phyloP scores from a whole-genome alignment of 768 basidiomycete species.

The Pleurotus platypus region DNA sequence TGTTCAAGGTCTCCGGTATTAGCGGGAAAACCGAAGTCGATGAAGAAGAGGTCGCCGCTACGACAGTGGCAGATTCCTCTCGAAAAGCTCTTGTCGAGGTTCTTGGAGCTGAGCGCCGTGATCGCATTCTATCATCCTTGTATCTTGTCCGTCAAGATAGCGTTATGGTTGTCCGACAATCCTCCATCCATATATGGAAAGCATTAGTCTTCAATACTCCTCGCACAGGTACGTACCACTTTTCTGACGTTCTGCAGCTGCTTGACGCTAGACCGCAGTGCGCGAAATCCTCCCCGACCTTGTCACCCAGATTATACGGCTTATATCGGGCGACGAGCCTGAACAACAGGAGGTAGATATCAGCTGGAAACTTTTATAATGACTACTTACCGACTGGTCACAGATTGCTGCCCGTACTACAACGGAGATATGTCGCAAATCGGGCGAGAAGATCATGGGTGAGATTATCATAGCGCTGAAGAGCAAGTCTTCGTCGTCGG shows the following conservation, averaged over 20 bases:
- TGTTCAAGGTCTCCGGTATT: slow-evolving; percentile 97
- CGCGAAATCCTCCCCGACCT: slow-evolving; percentile 90
- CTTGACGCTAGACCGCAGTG: slow-evolving; percentile 35
- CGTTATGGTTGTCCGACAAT: slow-evolving; percentile 83
- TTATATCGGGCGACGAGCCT: slow-evolving; percentile 74
- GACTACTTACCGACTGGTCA: no score
- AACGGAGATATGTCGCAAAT: slow-evolving; percentile 89
- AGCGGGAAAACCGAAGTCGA: slow-evolving; percentile 78
- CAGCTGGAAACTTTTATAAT: no score
- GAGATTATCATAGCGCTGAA: slow-evolving; percentile 83
- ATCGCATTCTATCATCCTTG: slow-evolving; percentile 85
- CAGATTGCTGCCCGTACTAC: slow-evolving; percentile 89
- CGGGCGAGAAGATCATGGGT: slow-evolving; percentile 85
- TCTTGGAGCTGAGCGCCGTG: slow-evolving; percentile 83
- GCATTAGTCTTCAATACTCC: slow-evolving; percentile 95
- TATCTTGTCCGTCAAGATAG: slow-evolving; percentile 94
- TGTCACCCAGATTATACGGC: slow-evolving; percentile 67
- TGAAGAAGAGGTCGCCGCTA: slow-evolving; percentile 65
- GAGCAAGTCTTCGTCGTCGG: slow-evolving; percentile 54
- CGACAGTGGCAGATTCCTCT: slow-evolving; percentile 69
- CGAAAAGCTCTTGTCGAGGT: slow-evolving; percentile 84
- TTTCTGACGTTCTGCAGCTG: background rate
- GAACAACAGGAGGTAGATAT: slow-evolving; percentile 87
- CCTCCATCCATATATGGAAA: slow-evolving; percentile 97
- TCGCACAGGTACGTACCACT: slow-evolving; percentile 59